Evolutionary conservation across 192 early-diverging fungal species (phyloP), one percentile per base, ranked within the genome.

Genomic region (Bifiguratus adelaidae): DNA sequence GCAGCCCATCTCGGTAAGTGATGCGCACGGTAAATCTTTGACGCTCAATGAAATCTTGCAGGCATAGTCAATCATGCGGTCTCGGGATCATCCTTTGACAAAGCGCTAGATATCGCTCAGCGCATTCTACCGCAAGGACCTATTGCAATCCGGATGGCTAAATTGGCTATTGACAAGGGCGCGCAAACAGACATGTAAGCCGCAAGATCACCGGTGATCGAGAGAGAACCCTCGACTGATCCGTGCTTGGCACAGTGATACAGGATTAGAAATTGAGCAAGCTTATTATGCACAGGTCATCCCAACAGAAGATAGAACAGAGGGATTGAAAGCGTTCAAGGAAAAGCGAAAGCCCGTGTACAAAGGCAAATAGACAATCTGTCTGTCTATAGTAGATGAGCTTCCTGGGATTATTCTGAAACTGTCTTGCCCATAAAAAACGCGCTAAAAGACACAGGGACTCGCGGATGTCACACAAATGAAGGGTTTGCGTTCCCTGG

Each of bases 211-310:
- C 7, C 7, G n/a, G 0, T 2, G n/a, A n/a, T 19, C 37, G 36
- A 8, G 15, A n/a, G 1, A 18, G 4, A 3, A 29, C 28, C 7
- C 11, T n/a, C 12, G n/a, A 0, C 21, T 15, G 11, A 9, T 12
- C 0, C 15, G 23, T 23, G 21, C 7, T 22, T 24, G 21, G n/a
- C 41, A 5, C 49, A 87, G 85, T 21, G 68, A 79, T 33, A 79
- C 86, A 21, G 95, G 91, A 1, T 67, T 98, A 50, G 84, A 86
- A 25, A 70, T 93, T 35, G 95, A 98, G 70, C 85, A 98, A 70
- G 68, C 82, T 24, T 98, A 89, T 63, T 98, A 98, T 50, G 91
- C 84, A 0, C 86, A 92, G 52, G 82, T 96, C 11, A 91, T 98
- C 55, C 91, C 88, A 0, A 92, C 95, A 2, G 76, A 92, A 50